Base-by-base conservation (phyloP, 441 rosid genomes). In the Gossypium schwendimanii region DNA sequence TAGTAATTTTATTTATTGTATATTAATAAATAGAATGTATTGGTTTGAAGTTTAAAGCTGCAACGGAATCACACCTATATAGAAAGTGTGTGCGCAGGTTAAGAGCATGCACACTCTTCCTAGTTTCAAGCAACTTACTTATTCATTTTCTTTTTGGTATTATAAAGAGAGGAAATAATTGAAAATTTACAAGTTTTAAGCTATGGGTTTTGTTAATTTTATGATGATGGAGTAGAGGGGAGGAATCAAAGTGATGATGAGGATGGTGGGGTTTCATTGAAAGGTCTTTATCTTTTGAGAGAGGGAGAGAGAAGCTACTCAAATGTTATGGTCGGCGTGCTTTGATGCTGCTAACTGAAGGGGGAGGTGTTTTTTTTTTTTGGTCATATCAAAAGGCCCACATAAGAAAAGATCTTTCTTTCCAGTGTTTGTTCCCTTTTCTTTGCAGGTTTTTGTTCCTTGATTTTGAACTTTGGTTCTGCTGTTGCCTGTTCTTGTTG, bases 31-130 rank as follows among this genome's bases (percentile, higher is more conserved):
- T 58, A 24, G 17, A 33, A 15, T 44, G 28, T 41, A 64, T 64
- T 21, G 33, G 18, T 64, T 64, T 49, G 54, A 21, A 80, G 90
- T 86, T 86, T 80, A 88, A 91, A 90, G 96, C 98, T 92, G 95
- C 95, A 78, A 90, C 87, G 93, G 78, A 85, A 90, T 90, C 89
- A 81, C 83, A 81, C 81, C 80, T 81, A 62, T 89, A 74, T 87
- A 79, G 92, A 83, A 84, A 85, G 87, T 84, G 81, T 79, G 81
- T 77, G 91, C 87, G 84, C 80, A 86, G 91, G 89, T 84, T 84
- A 88, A 83, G 88, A 85, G 88, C 85, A 78, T 76, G 86, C 90
- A 82, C 88, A 76, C 90, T 84, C 83, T 81, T 83, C 84, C 85
- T 81, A 71, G 79, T 85, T 79, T 81, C 78, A 75, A 84, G 83